Evolutionary conservation across 2,329 filamentous ascomycete species (phyloP), one percentile per base, ranked within the genome.

Genomic region (Bisporella sp.): DNA sequence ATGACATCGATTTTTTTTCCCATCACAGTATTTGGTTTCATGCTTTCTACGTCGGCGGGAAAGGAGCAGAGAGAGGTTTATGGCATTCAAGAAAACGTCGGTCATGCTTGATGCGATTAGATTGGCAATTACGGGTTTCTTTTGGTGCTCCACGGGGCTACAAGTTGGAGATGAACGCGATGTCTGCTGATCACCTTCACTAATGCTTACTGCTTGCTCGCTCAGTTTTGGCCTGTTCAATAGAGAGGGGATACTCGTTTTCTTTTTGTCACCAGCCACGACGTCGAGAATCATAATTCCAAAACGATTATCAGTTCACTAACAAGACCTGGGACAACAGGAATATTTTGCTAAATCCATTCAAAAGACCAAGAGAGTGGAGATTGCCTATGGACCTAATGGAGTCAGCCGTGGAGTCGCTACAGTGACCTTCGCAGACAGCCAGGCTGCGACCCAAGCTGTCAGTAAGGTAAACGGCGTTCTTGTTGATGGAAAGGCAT

Each of bases 301-400:
- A 66, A 59, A 65, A 64, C 59, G 57, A 66, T 66, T 67, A 72
- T 67, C 63, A 69, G 68, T 72, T 75, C 65, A 87, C 86, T 89
- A 82, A 89, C 84, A 71, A 74, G 68, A 65, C 59, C 71, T 74
- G 75, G 69, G 70, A 71, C 70, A 71, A 73, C 89, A 99, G 93
- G 93, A 99, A 75, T 99, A 97, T 73, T 97, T 99, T 71, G 73
- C 78, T 66, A 85, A 89, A 66, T 86, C 88, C 63, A 83, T 96
- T 69, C 92, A 91, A 61, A 81, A 87, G 57, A 88, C 97, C 72
- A 96, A 95, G 79, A 86, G 81, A 71, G 89, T 95, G 57, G 84
- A 93, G 62, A 77, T 99, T 63, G 89, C 88, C 47, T 99, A 99
- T 72, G 93, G 92, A 64, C 89, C 92, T 57, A 89, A 88, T 67